Evolutionary conservation across 2,329 filamentous ascomycete genomes (phyloP).

Genomic region (Ceratocystis huliohia): DNA sequence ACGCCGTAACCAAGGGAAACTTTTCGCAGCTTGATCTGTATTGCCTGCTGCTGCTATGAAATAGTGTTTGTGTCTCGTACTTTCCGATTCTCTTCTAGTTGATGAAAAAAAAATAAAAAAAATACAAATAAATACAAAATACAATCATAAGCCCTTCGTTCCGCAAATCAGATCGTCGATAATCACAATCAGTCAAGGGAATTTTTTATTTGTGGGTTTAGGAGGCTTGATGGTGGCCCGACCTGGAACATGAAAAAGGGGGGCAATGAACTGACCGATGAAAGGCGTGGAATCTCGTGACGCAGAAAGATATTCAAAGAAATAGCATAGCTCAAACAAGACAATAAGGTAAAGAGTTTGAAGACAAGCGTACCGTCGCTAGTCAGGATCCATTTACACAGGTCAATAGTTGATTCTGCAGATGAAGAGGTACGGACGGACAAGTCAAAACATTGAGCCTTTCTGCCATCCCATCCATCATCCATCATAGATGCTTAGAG

Average conservation of each 20-base stretch:
- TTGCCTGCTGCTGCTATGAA: neutral
- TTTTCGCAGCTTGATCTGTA: no score
- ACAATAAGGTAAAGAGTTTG: neutral
- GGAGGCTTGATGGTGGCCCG: neutral
- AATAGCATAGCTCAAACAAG: neutral
- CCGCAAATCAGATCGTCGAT: slow-evolving; percentile 8
- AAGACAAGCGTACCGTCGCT: neutral
- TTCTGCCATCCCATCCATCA: neutral
- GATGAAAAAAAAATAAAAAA: neutral
- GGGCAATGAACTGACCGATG: neutral
- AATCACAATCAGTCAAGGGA: slow-evolving; percentile 10
- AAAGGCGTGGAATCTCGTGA: neutral
- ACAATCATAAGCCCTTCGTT: neutral
- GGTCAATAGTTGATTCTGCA: no score
- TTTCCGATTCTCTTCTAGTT: neutral
- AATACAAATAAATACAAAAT: neutral
- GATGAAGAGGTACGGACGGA: no score
- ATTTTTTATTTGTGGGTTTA: slow-evolving; percentile 12
- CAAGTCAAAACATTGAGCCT: no score
- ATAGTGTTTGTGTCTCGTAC: no score
- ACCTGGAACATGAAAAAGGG: slow-evolving; percentile 7
- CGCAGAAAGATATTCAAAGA: neutral
- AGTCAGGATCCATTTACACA: no score
- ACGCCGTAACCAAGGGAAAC: neutral
- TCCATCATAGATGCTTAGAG: neutral